A percentile compares a stretch with the other conserved stretches of the same genome.
Evolutionary conservation across 179 eudicot genomes (phyloP).

Genomic region (Vitellaria paradoxa): DNA sequence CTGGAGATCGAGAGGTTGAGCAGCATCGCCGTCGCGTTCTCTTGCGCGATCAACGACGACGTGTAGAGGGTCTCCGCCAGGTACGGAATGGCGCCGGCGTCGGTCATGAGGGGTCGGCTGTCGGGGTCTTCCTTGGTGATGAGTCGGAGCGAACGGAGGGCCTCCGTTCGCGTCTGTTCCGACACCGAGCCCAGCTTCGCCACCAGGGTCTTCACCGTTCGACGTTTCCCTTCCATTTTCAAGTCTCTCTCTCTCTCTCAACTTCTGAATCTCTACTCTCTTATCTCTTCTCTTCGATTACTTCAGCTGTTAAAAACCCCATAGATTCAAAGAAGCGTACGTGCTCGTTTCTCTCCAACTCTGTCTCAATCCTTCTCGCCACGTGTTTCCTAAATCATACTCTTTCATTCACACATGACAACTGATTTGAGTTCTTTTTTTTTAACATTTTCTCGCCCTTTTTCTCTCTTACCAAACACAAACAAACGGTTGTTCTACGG

Average conservation of each 20-base stretch:
- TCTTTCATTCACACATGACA: too few relatives aligned
- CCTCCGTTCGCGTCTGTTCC: constrained; percentile 54
- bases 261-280: too few relatives aligned
- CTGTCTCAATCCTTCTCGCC: too few relatives aligned
- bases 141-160: constrained; percentile 67
- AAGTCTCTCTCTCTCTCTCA: not conserved
- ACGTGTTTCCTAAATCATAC: too few relatives aligned
- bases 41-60: constrained; percentile 38
- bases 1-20: constrained; percentile 72
- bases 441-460: too few relatives aligned
- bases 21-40: constrained; percentile 80
- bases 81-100: constrained; percentile 59
- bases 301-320: too few relatives aligned
- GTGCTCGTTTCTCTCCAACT: too few relatives aligned
- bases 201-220: constrained; percentile 40
- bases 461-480: too few relatives aligned
- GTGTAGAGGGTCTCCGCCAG: constrained; percentile 72
- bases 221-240: constrained; percentile 47
- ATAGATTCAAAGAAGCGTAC: too few relatives aligned
- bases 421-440: too few relatives aligned
- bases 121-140: constrained; percentile 67
- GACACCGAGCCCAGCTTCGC: constrained; percentile 64
- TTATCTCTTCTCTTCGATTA: too few relatives aligned
- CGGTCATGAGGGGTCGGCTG: constrained; percentile 53
- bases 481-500: too few relatives aligned